Base-by-base conservation (phyloP, 495 filamentous ascomycete genomes). In the Podospora comata region DNA sequence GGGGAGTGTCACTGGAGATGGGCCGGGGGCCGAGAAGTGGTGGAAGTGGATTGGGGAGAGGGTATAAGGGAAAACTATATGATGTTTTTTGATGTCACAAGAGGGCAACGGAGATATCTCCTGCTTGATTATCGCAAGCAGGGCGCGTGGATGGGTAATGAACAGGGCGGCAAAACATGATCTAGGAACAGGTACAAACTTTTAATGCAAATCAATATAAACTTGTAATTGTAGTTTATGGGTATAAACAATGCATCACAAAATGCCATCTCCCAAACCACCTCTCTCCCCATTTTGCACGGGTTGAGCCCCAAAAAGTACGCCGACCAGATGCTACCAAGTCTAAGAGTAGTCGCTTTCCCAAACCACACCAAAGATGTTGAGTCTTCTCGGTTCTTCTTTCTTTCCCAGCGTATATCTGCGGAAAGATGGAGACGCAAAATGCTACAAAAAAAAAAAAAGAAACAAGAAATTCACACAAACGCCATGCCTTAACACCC, bases 21-120 rank as follows among this genome's bases (percentile, higher is more conserved):
- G 85, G 20, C 84, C 88, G 18, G 86, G 88, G 19, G 88, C 92
- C 5, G 85, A 89, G 64, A 88, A 85, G 74, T 97, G 93, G 93
- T 94, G 93, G 85, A 85, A 86, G 67, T 99, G 96, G 96, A 87
- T 98, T 70, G 76, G 79, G 2, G 73, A 77, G 62, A 79, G 76
- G 70, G 57, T 75, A 16, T 76, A 60, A 27, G 7, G 13, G 20
- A 66, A 1, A 32, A n/a, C 7, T 65, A 23, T 4, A 59, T 56
- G 34, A 28, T 16, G n/a, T n/a, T 19, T 58, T 26, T 58, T 18
- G 55, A 11, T 58, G n/a, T 20, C 7, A 5, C 15, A 58, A 18
- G 18, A 57, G 54, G 54, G 54, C 18, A 57, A 23, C 28, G 34
- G 6, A 23, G 23, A 58, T 2, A 1, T 15, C 54, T 23, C 34